These are phyloP conservation scores for Boletus sp. DNA, from an alignment of 1,284 basidiomycete species.

Conservation along the genomic window DNA sequence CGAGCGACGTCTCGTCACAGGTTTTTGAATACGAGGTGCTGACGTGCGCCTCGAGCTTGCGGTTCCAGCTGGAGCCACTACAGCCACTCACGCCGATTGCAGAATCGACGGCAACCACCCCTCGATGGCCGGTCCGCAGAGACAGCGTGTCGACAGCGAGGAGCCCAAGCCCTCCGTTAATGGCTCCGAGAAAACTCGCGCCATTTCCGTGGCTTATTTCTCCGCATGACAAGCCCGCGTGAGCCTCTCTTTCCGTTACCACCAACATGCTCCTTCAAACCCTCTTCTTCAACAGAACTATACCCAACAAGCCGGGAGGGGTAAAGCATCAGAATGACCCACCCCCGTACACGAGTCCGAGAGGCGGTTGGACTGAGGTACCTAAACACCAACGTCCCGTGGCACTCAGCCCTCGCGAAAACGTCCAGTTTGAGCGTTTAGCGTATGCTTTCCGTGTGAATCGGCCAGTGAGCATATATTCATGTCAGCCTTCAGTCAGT, in stretches of 20 bases:
- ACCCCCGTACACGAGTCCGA: slow-evolving; percentile 19
- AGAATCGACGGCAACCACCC: neutral
- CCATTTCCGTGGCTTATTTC: slow-evolving; percentile 1
- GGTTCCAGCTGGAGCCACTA: slow-evolving; percentile 14
- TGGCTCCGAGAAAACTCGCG: neutral
- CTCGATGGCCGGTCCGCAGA: neutral
- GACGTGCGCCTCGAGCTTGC: slow-evolving; percentile 20
- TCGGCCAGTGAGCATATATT: neutral
- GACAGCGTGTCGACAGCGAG: neutral
- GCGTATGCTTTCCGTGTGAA: slow-evolving; percentile 10
- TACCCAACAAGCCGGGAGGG: neutral
- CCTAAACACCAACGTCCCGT: slow-evolving; percentile 13
- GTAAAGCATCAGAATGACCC: slow-evolving; percentile 6
- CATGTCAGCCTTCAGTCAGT: slow-evolving; percentile 14
- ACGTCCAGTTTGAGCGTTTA: slow-evolving; percentile 18
- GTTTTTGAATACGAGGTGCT: slow-evolving; percentile 27
- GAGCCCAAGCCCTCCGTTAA: neutral
- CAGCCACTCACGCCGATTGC: neutral
- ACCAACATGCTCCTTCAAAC: neutral
- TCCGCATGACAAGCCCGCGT: slow-evolving; percentile 8
- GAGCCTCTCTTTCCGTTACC: slow-evolving; percentile 7
- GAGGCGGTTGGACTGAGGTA: slow-evolving; percentile 13
- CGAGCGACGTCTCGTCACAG: slow-evolving; percentile 7
- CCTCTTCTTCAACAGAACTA: slow-evolving; percentile 6
- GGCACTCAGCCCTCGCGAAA: slow-evolving; percentile 14